A percentile compares a stretch with the other conserved stretches of the same genome.
Conservation (phyloP, 495 filamentous ascomycete genomes). For the Gamarada debralockiae region DNA sequence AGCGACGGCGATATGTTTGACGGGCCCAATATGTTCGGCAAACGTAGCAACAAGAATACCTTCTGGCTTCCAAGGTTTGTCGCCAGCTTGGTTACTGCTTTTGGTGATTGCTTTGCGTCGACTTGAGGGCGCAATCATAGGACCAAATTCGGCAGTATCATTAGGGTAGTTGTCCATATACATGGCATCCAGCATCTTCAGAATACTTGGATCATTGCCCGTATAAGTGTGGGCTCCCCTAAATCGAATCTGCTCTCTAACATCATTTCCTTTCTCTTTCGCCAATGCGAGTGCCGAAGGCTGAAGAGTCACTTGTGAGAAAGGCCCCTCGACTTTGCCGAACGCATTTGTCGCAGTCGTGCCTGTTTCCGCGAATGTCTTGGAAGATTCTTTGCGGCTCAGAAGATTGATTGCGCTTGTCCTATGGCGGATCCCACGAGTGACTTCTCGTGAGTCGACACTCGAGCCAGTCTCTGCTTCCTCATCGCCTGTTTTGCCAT, state of each 20-base stretch:
- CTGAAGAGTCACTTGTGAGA: slow-evolving; percentile 36
- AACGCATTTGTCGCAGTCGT: slow-evolving; percentile 79
- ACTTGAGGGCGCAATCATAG: slow-evolving; percentile 67
- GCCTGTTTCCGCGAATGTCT: slow-evolving; percentile 78
- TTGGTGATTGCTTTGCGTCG: slow-evolving; percentile 62
- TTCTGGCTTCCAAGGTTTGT: slow-evolving; percentile 75
- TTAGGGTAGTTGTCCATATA: slow-evolving; percentile 88
- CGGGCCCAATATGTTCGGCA: slow-evolving; percentile 76
- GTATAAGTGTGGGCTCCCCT: slow-evolving; percentile 61
- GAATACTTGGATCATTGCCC: slow-evolving; percentile 84
- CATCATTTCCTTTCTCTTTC: slow-evolving; percentile 8
- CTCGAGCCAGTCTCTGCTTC: slow-evolving; percentile 30
- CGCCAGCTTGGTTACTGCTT: slow-evolving; percentile 35
- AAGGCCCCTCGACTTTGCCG: slow-evolving; percentile 76
- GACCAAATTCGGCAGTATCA: slow-evolving; percentile 75
- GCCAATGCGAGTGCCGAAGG: slow-evolving; percentile 19
- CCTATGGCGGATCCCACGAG: slow-evolving; percentile 44
- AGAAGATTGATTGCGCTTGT: slow-evolving; percentile 81
- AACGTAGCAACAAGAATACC: slow-evolving; percentile 83
- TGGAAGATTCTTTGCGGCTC: slow-evolving; percentile 70
- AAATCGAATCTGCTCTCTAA: slow-evolving; percentile 14
- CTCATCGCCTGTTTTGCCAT: slow-evolving; percentile 27
- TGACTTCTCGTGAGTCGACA: slow-evolving; percentile 19
- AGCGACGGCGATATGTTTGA: slow-evolving; percentile 78
- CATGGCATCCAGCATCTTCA: slow-evolving; percentile 82